phyloP scores from a whole-genome alignment of 768 basidiomycete genomes.

The Daedaleopsis sinensis region DNA sequence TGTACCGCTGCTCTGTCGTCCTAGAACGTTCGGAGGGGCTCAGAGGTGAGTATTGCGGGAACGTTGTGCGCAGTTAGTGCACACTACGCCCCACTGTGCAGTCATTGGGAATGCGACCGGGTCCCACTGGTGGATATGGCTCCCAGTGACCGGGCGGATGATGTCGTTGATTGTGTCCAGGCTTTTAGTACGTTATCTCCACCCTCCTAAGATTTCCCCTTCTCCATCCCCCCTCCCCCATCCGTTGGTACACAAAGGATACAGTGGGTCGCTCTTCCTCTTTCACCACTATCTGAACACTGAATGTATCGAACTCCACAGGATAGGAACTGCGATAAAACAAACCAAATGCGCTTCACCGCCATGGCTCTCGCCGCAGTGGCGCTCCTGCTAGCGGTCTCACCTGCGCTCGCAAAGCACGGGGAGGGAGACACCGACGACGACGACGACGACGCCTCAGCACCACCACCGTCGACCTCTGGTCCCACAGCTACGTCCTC shows the following conservation, averaged over 20 bases:
- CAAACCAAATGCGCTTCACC: not conserved
- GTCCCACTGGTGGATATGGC: not conserved
- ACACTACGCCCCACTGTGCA: not conserved
- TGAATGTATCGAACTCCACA: not conserved
- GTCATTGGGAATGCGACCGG: not conserved
- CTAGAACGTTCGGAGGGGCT: not conserved
- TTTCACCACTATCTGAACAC: not conserved
- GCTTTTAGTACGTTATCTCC: not conserved
- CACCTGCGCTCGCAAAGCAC: constrained; percentile 6
- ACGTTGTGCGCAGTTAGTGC: not conserved
- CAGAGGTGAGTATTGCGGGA: not conserved
- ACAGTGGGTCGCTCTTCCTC: not conserved
- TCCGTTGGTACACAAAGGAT: not conserved
- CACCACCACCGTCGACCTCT: not conserved
- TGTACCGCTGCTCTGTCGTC: not conserved
- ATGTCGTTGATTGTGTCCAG: not conserved
- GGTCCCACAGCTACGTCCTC: not conserved
- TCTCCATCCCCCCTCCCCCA: no score
- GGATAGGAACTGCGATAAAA: not conserved
- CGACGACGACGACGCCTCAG: constrained; percentile 7
- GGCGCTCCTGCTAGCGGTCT: not conserved
- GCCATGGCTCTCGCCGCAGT: not conserved
- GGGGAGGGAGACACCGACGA: constrained; percentile 5
- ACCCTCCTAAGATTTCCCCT: no score
- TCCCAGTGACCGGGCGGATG: not conserved